Percentiles rank a stretch among this genome's conserved stretches.
phyloP scores from a whole-genome alignment of 306 rosid genomes.

The Benincasa hispida region DNA sequence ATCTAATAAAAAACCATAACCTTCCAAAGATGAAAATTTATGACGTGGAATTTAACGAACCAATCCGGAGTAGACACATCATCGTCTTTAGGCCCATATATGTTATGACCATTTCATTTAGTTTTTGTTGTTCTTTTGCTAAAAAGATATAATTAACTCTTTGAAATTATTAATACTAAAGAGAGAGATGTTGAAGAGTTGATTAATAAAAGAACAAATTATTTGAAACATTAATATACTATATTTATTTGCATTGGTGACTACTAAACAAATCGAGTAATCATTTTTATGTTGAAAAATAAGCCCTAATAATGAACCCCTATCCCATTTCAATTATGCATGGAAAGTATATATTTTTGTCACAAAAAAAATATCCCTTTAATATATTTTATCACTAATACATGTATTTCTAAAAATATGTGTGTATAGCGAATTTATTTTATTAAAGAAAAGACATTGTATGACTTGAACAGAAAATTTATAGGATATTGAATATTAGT shows the following conservation, averaged over 20 bases:
- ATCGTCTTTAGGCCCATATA: not conserved
- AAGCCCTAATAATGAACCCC: not conserved
- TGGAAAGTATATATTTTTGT: not conserved
- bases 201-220: not conserved
- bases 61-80: not conserved
- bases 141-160: not conserved
- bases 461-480: no score
- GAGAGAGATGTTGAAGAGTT: not conserved
- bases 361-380: not conserved
- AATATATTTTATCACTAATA: not conserved
- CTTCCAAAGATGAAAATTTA: not conserved
- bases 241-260: not conserved
- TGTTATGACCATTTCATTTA: not conserved
- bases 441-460: no score
- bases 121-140: not conserved
- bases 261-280: not conserved
- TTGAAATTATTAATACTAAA: not conserved
- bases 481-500: no score
- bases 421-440: not conserved
- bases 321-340: not conserved
- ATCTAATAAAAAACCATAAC: not conserved
- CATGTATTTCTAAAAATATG: not conserved
- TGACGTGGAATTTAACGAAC: not conserved
- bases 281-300: not conserved
- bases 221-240: not conserved